These are phyloP conservation scores for Bauhinia variegata DNA, from an alignment of 306 rosid genomes.

Conservation along the genomic window DNA sequence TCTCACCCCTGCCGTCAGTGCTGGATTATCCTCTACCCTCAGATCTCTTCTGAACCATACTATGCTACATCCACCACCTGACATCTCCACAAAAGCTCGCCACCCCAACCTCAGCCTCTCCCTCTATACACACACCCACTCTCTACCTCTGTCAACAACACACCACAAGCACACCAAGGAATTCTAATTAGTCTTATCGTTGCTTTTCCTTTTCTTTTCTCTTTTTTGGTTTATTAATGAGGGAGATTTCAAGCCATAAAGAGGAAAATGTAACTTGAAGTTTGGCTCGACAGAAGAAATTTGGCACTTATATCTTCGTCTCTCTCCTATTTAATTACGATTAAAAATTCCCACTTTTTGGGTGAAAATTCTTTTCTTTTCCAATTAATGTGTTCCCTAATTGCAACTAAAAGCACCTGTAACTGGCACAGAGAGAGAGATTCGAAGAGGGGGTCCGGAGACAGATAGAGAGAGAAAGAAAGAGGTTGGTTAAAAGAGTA, in stretches of 20 bases:
- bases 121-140: constrained; percentile 8
- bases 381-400: constrained; percentile 34
- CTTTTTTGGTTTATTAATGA: constrained; percentile 27
- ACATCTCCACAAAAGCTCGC: constrained; percentile 53
- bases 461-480: constrained; percentile 35
- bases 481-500: constrained; percentile 8
- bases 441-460: not conserved
- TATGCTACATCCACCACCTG: constrained; percentile 93
- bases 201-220: constrained; percentile 7
- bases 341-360: constrained; percentile 20
- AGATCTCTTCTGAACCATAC: constrained; percentile 99
- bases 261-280: constrained; percentile 36
- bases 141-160: constrained; percentile 36
- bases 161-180: constrained; percentile 30
- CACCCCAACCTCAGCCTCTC: not conserved
- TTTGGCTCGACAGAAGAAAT: constrained; percentile 30
- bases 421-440: constrained; percentile 23
- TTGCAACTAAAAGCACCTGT: constrained; percentile 44
- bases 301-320: constrained; percentile 37
- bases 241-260: constrained; percentile 38
- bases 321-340: constrained; percentile 22
- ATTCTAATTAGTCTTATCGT: constrained; percentile 40
- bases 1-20: constrained; percentile 88
- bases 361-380: constrained; percentile 24
- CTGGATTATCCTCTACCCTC: constrained; percentile 95